Conservation (phyloP, 176 grass and related monocot genomes). For the Canna indica region DNA sequence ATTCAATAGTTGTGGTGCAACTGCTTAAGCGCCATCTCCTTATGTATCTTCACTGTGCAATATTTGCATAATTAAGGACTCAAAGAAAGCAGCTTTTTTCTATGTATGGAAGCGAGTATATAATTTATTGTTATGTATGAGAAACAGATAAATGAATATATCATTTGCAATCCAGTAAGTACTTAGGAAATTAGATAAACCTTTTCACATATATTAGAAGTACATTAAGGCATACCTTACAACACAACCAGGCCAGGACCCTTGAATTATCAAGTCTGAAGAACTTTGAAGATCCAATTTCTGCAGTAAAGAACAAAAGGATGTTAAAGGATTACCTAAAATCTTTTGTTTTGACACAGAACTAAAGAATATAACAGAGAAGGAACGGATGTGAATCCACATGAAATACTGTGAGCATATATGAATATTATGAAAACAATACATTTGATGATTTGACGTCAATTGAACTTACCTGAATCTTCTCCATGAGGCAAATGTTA, state of each 20-base stretch:
- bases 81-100: neutral
- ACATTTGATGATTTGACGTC: too few relatives aligned
- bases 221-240: slow-evolving; percentile 52
- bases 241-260: slow-evolving; percentile 86
- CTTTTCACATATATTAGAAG: slow-evolving; percentile 1
- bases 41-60: neutral
- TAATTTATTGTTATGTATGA: neutral
- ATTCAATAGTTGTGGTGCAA: neutral
- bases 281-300: slow-evolving; percentile 71
- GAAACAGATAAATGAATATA: neutral
- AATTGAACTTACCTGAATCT: too few relatives aligned
- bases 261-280: slow-evolving; percentile 80
- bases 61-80: neutral
- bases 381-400: neutral
- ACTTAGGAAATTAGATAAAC: neutral
- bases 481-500: too few relatives aligned
- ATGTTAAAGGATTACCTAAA: neutral
- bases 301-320: slow-evolving; percentile 30
- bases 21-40: neutral
- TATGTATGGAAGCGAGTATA: neutral
- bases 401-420: too few relatives aligned
- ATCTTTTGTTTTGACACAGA: neutral
- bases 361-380: neutral
- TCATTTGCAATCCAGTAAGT: neutral
- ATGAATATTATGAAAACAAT: too few relatives aligned